Evolutionary conservation across 1,284 basidiomycete genomes (phyloP).

Genomic region (Trichosporon sp.): DNA sequence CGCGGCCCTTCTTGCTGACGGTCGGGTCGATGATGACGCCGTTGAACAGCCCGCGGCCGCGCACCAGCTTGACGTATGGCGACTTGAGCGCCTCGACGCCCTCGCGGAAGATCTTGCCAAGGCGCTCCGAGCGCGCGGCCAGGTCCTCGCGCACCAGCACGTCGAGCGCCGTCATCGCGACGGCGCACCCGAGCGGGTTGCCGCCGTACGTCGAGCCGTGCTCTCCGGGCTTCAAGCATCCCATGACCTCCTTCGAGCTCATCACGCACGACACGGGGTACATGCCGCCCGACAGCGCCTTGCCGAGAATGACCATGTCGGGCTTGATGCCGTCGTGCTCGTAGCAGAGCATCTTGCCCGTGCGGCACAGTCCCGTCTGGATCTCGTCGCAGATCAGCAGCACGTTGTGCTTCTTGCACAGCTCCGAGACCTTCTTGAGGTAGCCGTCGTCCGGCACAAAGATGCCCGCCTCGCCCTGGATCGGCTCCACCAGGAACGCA

Average conservation of each 20-base stretch:
- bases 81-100: constrained; percentile 63
- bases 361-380: constrained; percentile 64
- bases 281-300: constrained; percentile 91
- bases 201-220: constrained; percentile 96
- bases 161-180: constrained; percentile 82
- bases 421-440: constrained; percentile 65
- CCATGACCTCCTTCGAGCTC: constrained; percentile 84
- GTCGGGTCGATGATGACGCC: constrained; percentile 89
- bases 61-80: constrained; percentile 66
- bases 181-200: constrained; percentile 92
- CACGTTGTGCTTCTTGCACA: constrained; percentile 92
- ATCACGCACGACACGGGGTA: constrained; percentile 96
- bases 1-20: constrained; percentile 67
- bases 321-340: constrained; percentile 86
- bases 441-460: constrained; percentile 90
- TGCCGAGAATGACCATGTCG: constrained; percentile 89
- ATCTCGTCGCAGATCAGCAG: constrained; percentile 97
- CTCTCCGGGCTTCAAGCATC: constrained; percentile 92
- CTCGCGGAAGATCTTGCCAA: constrained; percentile 78
- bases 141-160: constrained; percentile 85
- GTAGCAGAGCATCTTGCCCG: constrained; percentile 62
- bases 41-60: constrained; percentile 85
- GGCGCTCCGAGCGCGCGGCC: constrained; percentile 65
- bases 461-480: constrained; percentile 97
- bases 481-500: constrained; percentile 93